Evolutionary conservation across 371 early-diverging fungal genomes (phyloP).

Genomic region (Mucor ambiguus): DNA sequence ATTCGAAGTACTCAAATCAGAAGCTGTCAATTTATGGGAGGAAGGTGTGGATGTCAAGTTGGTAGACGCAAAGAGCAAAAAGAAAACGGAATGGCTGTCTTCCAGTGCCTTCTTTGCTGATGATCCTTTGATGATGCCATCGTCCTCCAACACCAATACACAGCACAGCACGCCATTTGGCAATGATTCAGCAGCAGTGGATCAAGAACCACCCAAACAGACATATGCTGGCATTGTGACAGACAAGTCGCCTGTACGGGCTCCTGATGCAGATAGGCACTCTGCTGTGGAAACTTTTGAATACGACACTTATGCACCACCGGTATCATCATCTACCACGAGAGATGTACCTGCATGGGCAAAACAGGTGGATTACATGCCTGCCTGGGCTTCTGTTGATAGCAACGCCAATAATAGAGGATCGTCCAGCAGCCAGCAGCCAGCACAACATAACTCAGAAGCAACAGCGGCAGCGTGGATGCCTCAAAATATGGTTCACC

Average conservation of each 20-base stretch:
- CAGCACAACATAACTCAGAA: background rate
- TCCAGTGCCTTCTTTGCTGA: conserved; percentile 25
- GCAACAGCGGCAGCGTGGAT: background rate
- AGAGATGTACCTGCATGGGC: background rate
- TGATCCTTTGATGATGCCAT: background rate
- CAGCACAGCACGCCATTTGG: background rate
- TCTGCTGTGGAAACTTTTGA: background rate
- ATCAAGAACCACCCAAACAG: background rate
- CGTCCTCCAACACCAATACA: background rate
- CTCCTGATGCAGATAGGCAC: background rate
- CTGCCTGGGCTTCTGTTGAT: conserved; percentile 14
- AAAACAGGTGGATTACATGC: conserved; percentile 1
- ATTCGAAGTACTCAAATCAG: conserved; percentile 35
- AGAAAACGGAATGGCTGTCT: conserved; percentile 30
- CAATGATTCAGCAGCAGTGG: background rate
- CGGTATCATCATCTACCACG: background rate
- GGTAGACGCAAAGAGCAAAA: conserved; percentile 14
- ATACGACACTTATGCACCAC: background rate
- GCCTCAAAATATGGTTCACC: background rate
- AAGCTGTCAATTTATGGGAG: conserved; percentile 34
- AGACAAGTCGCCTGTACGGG: conserved; percentile 14
- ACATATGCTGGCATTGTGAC: conserved; percentile 9
- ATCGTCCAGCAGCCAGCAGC: background rate
- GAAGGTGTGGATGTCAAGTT: conserved; percentile 36
- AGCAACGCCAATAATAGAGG: background rate